Percentiles rank a stretch among this genome's conserved stretches.
These are phyloP conservation scores for Isoetes taiwanensis DNA, from an alignment of 75 land plant genomes.

Conservation along the genomic window DNA sequence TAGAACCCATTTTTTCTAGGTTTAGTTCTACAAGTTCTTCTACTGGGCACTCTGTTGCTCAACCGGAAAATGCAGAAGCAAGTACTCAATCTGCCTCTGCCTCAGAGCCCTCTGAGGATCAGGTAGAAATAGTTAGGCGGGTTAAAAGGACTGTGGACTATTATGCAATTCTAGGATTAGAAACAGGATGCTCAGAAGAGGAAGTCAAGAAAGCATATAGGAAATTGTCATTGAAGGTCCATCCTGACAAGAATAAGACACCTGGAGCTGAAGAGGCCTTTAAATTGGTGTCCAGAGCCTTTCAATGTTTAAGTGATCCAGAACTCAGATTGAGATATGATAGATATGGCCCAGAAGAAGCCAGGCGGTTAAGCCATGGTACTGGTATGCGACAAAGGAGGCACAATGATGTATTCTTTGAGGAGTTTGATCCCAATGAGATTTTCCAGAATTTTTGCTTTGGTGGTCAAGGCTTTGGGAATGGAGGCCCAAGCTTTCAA, in stretches of 20 bases:
- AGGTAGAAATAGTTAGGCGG: constrained; percentile 12
- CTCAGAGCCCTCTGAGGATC: constrained; percentile 1
- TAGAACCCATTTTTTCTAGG: too few relatives aligned
- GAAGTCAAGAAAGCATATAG: constrained; percentile 78
- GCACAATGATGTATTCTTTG: constrained; percentile 17
- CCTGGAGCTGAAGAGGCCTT: constrained; percentile 91
- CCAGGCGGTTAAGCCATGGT: constrained; percentile 4
- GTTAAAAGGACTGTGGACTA: constrained; percentile 44
- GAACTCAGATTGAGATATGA: too few relatives aligned
- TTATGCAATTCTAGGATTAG: constrained; percentile 63
- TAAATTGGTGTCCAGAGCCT: constrained; percentile 73
- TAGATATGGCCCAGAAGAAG: too few relatives aligned
- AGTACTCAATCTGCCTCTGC: too few relatives aligned
- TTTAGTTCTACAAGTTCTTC: too few relatives aligned
- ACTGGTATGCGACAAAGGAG: neutral
- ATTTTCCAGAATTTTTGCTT: constrained; percentile 69
- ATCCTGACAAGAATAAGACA: constrained; percentile 86
- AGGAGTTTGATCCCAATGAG: constrained; percentile 75
- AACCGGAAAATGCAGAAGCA: neutral
- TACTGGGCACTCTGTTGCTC: constrained; percentile 10
- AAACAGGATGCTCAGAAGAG: constrained; percentile 45
- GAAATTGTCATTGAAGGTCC: constrained; percentile 81
- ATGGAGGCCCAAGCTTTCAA: constrained; percentile 23
- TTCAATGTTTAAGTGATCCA: constrained; percentile 65
- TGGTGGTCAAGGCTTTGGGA: constrained; percentile 41